phyloP scores from a whole-genome alignment of 2,329 filamentous ascomycete species.

The Lachnellula cervina region DNA sequence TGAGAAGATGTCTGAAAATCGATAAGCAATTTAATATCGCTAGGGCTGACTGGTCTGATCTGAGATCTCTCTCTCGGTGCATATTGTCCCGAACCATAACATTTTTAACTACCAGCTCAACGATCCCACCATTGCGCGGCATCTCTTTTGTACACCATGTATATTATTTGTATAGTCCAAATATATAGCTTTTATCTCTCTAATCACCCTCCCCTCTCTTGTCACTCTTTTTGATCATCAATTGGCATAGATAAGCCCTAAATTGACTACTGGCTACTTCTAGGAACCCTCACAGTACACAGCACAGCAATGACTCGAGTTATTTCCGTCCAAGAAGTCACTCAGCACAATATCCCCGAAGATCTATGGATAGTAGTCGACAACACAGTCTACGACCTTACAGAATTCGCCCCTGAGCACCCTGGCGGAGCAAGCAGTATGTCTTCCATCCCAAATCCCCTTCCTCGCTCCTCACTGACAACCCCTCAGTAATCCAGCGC shows the following conservation, averaged over 20 bases:
- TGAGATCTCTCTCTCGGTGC: neutral
- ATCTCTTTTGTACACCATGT: conserved; percentile 9
- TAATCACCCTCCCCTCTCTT: neutral
- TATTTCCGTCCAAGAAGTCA: conserved; percentile 41
- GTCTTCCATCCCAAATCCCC: conserved; percentile 14
- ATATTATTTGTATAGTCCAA: conserved; percentile 1
- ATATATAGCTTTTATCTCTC: neutral
- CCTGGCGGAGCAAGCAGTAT: conserved; percentile 53
- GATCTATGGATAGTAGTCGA: conserved; percentile 66
- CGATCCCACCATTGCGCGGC: neutral
- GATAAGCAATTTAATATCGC: neutral
- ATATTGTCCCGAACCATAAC: neutral
- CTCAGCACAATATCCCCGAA: conserved; percentile 42
- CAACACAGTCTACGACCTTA: conserved; percentile 63
- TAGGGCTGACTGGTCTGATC: neutral
- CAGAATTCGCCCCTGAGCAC: conserved; percentile 59
- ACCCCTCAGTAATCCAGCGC: conserved; percentile 39
- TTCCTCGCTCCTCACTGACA: conserved; percentile 2
- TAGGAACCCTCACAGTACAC: too few species aligned
- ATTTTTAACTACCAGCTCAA: neutral
- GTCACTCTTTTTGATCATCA: too few species aligned
- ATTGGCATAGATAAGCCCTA: too few species aligned
- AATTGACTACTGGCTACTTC: too few species aligned
- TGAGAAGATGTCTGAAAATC: neutral
- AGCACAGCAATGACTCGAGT: conserved; percentile 16